These are phyloP conservation scores for Amanita rimosa DNA, from an alignment of 768 basidiomycete species.

Conservation along the genomic window DNA sequence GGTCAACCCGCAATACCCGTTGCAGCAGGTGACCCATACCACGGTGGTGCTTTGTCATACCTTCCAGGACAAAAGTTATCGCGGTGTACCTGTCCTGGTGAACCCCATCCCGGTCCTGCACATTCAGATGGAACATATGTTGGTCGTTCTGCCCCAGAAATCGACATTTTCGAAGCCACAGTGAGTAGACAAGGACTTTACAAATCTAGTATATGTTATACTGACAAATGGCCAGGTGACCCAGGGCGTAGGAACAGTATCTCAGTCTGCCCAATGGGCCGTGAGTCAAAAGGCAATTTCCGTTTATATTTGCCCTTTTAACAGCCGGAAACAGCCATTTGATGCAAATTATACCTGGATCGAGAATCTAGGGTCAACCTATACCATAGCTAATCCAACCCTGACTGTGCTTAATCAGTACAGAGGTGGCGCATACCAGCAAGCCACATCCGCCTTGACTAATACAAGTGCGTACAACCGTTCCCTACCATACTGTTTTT, in stretches of 20 bases:
- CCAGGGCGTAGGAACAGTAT: conserved; percentile 42
- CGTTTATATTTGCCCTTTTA: not conserved
- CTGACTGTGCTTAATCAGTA: conserved; percentile 51
- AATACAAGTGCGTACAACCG: conserved; percentile 32
- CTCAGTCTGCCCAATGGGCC: conserved; percentile 77
- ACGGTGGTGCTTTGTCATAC: conserved; percentile 54
- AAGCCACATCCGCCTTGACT: conserved; percentile 67
- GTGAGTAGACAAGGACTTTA: conserved; percentile 18
- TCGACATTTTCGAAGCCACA: conserved; percentile 84
- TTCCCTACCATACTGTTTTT: not conserved
- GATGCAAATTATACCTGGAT: conserved; percentile 62
- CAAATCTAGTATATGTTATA: not conserved
- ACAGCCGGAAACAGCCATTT: conserved; percentile 48
- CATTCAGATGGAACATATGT: conserved; percentile 69
- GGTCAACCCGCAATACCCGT: conserved; percentile 52
- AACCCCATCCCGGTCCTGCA: conserved; percentile 81
- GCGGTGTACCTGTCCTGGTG: conserved; percentile 78
- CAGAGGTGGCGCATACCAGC: conserved; percentile 70
- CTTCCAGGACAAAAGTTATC: conserved; percentile 84
- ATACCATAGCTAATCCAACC: conserved; percentile 42
- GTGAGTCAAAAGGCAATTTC: conserved; percentile 27
- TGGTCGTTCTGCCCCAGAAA: conserved; percentile 80
- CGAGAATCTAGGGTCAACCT: conserved; percentile 31
- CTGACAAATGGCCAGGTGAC: conserved; percentile 16
- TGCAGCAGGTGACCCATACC: conserved; percentile 43